Evolutionary conservation across 805 yeast genomes (phyloP), one percentile per base, ranked within the genome.

Genomic region (Brettanomyces custersianus): DNA sequence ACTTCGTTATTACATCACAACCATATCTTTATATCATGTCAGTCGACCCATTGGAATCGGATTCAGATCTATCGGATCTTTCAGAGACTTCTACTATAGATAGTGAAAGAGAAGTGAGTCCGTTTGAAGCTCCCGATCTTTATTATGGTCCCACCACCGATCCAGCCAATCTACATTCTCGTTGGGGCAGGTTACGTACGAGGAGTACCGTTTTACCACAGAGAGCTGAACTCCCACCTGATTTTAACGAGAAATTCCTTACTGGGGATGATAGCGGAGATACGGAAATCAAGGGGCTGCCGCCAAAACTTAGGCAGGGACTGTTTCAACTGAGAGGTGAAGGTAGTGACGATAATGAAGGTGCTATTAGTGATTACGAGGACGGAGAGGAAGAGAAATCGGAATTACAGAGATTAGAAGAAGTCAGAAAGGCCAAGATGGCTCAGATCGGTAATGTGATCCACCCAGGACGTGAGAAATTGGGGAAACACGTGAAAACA

Each of bases 91-190:
- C n/a, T n/a, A n/a, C n/a, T n/a, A n/a, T n/a, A n/a, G n/a, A n/a
- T n/a, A n/a, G 15, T 4, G 39, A 54, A 5, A 76, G 70, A 23
- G 72, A 69, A n/a, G 46, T 67, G 29, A 78, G 80, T 50, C 92
- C 92, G 0, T 78, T 65, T 43, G 78, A 80, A 13, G 57, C 62
- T n/a, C 71, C 90, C 0, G 88, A 80, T 33, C 62, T 68, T 19
- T 82, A 82, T 53, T 81, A 82, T 54, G 83, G 84, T 4, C 76
- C 81, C 2, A 54, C 53, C 22, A 74, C 75, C 3, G 74, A 73
- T 48, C 83, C 81, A 2, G 52, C 70, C 18, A 65, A 59, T 45
- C 57, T 54, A 38, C 49, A 54, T 30, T 59, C 71, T 13, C 60
- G 57, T 40, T 59, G 66, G 28, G 74, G 70, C 20, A 59, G 81